Percentiles rank a stretch among this genome's conserved stretches.
These are phyloP conservation scores for Termitomyces sp. DNA, from an alignment of 768 basidiomycete genomes.

Conservation along the genomic window DNA sequence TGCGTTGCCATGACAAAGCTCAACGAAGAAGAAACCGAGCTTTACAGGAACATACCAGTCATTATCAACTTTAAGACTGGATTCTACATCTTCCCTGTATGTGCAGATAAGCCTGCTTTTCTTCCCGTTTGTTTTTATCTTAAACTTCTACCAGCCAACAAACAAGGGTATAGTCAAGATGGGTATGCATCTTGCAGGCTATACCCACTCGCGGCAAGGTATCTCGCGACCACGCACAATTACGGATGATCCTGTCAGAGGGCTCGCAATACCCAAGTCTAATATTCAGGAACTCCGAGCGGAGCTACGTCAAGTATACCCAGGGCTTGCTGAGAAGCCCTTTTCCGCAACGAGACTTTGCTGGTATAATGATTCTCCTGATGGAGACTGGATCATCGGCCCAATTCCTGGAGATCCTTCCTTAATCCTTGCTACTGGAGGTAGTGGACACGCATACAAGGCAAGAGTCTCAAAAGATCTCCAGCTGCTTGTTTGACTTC, in stretches of 20 bases:
- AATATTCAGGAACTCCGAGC: conserved; percentile 45
- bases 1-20: conserved; percentile 73
- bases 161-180: conserved; percentile 67
- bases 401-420: conserved; percentile 49
- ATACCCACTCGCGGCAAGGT: conserved; percentile 40
- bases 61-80: conserved; percentile 67
- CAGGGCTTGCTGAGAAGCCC: conserved; percentile 67
- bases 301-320: conserved; percentile 57
- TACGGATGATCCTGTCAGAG: conserved; percentile 49
- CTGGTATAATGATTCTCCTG: conserved; percentile 90
- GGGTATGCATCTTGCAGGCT: conserved; percentile 72
- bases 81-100: conserved; percentile 81
- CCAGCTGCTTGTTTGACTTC: background rate
- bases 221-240: conserved; percentile 79
- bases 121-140: background rate
- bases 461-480: conserved; percentile 24
- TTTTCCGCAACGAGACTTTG: conserved; percentile 76
- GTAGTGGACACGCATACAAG: conserved; percentile 87
- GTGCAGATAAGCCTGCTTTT: conserved; percentile 11
- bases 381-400: conserved; percentile 89
- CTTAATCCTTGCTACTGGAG: conserved; percentile 79
- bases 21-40: conserved; percentile 56
- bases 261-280: conserved; percentile 59
- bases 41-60: conserved; percentile 60
- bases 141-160: conserved; percentile 48